Percentiles rank a stretch among this genome's conserved stretches.
phyloP scores from a whole-genome alignment of 1,284 basidiomycete species.

The Microbotryum saponariae region DNA sequence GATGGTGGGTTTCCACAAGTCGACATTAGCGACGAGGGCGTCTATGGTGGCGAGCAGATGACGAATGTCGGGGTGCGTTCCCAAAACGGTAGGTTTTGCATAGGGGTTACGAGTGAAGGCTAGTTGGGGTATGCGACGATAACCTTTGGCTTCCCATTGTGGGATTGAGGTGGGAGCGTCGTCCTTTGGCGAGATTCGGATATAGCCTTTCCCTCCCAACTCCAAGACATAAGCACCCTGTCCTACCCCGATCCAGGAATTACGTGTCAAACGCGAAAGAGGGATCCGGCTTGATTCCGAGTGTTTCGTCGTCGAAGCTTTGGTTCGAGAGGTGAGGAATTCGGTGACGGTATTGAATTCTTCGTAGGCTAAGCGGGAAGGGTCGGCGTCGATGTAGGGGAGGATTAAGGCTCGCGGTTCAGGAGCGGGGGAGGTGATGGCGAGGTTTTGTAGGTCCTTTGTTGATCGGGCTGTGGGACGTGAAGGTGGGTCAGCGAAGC shows the following conservation, averaged over 20 bases:
- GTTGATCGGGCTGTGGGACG: neutral
- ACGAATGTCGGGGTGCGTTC: constrained; percentile 54
- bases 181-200: constrained; percentile 50
- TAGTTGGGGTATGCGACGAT: neutral
- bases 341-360: constrained; percentile 22
- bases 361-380: constrained; percentile 5
- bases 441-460: neutral
- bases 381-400: neutral
- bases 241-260: constrained; percentile 77
- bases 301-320: neutral
- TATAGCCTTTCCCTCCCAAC: constrained; percentile 62
- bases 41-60: constrained; percentile 53
- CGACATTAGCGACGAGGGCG: constrained; percentile 51
- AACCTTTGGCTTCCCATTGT: neutral
- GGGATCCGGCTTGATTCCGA: neutral
- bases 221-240: constrained; percentile 67
- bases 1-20: neutral
- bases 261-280: constrained; percentile 30
- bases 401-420: neutral
- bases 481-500: neutral
- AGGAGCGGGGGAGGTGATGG: neutral
- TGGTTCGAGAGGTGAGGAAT: neutral
- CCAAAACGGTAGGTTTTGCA: constrained; percentile 39
- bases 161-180: constrained; percentile 1
- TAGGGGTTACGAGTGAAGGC: neutral